Percentiles rank a stretch among this genome's conserved stretches.
phyloP scores from a whole-genome alignment of 192 early-diverging fungal species.

The Coemansia asiatica region DNA sequence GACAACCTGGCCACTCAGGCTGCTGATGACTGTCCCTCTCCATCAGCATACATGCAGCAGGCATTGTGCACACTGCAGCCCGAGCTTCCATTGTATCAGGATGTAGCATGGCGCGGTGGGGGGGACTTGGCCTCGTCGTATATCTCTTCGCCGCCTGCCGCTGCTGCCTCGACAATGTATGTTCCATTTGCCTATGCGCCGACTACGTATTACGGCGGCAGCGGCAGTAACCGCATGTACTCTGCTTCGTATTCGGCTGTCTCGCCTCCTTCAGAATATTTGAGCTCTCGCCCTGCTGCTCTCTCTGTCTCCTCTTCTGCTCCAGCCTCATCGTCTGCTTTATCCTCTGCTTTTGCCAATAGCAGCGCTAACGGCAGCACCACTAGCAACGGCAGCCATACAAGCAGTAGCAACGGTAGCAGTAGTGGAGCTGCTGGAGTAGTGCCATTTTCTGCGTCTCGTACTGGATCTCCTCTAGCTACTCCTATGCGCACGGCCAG shows the following conservation, averaged over 20 bases:
- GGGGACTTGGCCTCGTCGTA: conserved; percentile 13
- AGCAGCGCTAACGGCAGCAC: no score
- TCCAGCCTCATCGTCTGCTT: no score
- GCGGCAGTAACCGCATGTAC: neutral
- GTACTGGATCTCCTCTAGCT: conserved; percentile 9
- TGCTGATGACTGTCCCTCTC: conserved; percentile 8
- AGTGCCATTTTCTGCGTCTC: neutral
- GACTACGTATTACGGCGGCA: conserved; percentile 10
- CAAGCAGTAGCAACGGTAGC: neutral
- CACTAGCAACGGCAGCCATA: no score
- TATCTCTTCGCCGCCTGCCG: conserved; percentile 5
- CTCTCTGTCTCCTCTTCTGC: neutral
- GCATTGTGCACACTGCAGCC: conserved; percentile 13
- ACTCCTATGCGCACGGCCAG: conserved; percentile 39
- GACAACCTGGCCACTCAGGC: conserved; percentile 7
- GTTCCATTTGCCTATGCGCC: conserved; percentile 1
- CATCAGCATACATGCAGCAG: conserved; percentile 17
- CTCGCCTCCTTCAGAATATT: neutral
- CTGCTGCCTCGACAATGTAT: conserved; percentile 1
- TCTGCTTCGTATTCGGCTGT: neutral
- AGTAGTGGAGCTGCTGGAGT: neutral
- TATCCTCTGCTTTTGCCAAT: no score
- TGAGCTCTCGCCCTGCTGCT: neutral
- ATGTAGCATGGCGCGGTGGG: conserved; percentile 43
- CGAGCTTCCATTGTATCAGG: conserved; percentile 48